These are phyloP conservation scores for Capronia epimyces DNA, from an alignment of 2,329 filamentous ascomycete species.

Conservation along the genomic window DNA sequence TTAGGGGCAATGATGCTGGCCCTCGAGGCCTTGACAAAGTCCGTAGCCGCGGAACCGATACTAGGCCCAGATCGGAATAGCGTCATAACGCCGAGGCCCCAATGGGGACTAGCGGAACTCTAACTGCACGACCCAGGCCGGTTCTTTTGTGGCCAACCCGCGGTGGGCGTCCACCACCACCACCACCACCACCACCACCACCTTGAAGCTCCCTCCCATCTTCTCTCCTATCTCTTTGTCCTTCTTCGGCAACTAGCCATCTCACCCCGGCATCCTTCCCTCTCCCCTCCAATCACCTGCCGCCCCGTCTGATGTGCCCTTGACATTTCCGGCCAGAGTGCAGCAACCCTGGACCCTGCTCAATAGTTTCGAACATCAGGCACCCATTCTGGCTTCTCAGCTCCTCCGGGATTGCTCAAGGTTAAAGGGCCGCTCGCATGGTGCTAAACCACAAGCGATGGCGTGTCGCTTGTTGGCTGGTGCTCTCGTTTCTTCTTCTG, in stretches of 20 bases:
- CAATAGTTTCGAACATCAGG: not conserved
- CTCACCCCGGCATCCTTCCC: too few relatives aligned
- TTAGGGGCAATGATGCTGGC: too few relatives aligned
- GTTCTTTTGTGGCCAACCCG: not conserved
- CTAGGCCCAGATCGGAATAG: not conserved
- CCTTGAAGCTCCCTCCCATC: too few relatives aligned
- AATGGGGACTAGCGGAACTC: not conserved
- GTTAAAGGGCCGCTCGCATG: too few relatives aligned
- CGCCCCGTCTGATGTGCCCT: not conserved
- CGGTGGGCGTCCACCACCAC: too few relatives aligned
- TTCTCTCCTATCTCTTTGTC: too few relatives aligned
- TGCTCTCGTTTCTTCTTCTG: not conserved
- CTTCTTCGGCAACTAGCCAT: too few relatives aligned
- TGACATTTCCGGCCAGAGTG: not conserved
- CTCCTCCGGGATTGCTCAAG: not conserved
- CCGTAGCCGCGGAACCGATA: too few relatives aligned
- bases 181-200: too few relatives aligned
- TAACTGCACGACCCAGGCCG: not conserved
- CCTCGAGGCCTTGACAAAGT: too few relatives aligned
- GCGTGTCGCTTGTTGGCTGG: constrained; percentile 17
- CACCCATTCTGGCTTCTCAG: not conserved
- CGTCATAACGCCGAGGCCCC: not conserved
- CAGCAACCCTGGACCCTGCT: not conserved
- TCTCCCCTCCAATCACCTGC: too few relatives aligned
- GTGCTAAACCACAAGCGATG: constrained; percentile 1